Evolutionary conservation across 2,329 filamentous ascomycete species (phyloP).

Genomic region (Aspergillus chevalieri): DNA sequence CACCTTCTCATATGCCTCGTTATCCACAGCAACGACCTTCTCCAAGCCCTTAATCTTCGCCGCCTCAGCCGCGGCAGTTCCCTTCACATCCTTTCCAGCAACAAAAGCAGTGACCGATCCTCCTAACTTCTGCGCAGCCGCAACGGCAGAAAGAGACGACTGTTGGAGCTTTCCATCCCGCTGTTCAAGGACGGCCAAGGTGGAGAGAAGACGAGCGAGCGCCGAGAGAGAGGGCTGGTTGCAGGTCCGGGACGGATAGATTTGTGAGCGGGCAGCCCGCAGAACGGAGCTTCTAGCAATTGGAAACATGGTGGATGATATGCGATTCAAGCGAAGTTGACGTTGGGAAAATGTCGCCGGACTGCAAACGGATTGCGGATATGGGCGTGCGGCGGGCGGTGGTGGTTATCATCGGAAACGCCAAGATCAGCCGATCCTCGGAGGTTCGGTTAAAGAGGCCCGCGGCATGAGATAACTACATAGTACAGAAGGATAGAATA

Average conservation of each 20-base stretch:
- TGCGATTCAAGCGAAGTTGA: conserved; percentile 8
- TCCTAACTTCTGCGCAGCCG: conserved; percentile 79
- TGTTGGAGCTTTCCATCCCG: conserved; percentile 78
- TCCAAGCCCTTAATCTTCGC: conserved; percentile 86
- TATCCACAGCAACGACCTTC: conserved; percentile 86
- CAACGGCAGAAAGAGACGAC: conserved; percentile 76
- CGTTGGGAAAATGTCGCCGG: conserved; percentile 16
- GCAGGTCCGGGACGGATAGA: conserved; percentile 34
- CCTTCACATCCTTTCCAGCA: conserved; percentile 71
- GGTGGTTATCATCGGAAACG: conserved; percentile 29
- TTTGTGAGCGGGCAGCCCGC: conserved; percentile 41
- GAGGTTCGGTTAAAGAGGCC: conserved; percentile 25
- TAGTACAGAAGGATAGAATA: neutral
- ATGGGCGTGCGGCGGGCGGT: conserved; percentile 11
- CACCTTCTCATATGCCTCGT: conserved; percentile 86
- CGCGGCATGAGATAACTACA: neutral
- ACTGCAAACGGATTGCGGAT: conserved; percentile 12
- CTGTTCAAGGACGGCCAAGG: conserved; percentile 87
- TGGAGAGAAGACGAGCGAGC: conserved; percentile 68
- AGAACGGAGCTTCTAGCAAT: conserved; percentile 36
- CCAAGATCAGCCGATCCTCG: conserved; percentile 31
- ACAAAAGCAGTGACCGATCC: conserved; percentile 81
- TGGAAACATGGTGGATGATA: conserved; percentile 23
- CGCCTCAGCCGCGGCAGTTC: conserved; percentile 67
- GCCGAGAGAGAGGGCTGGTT: conserved; percentile 48